Evolutionary conservation across 805 yeast genomes (phyloP), one percentile per base, ranked within the genome.

Genomic region (Pichia paraexigua): DNA sequence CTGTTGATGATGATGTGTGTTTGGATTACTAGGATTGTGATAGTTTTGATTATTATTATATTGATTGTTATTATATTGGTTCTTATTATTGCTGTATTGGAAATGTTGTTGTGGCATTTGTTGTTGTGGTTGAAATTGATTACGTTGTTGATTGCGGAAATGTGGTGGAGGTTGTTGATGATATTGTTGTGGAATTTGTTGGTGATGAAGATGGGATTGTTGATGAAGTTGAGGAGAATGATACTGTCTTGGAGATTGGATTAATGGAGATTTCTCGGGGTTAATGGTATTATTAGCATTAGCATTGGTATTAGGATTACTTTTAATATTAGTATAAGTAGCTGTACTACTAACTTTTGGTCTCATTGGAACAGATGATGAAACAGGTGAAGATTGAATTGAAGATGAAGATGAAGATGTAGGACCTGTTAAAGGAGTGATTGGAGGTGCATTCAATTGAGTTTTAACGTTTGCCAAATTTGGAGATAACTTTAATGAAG

Each of bases 181-280:
- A 9, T 20, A 35, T 37, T 37, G 50, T 15, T 32, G 51, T 52
- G 28, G 56, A 27, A 20, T 39, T 17, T 25, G 50, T 40, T 40
- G 24, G 32, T 21, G 39, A 17, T 20, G 42, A n/a, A 24, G 15
- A 13, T 43, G 40, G 5, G 25, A 13, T 42, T 15, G 45, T 28
- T 40, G 50, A 10, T 44, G n/a, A 18, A 18, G 28, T 25, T 35
- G 39, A 7, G 18, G 39, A 3, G 35, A 30, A 35, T 35, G 39
- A n/a, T 17, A 35, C 7, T 35, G 39, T 35, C 39, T 35, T n/a
- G 39, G 39, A 35, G 39, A 35, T 35, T 35, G 39, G 11, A 35
- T 11, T n/a, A n/a, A n/a, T 35, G 18, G 39, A n/a, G 39, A 17
- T n/a, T 35, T 35, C 17, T 35, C 39, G n/a, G 9, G 3, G 17